Base-by-base conservation (phyloP, 257 asterid genomes). In the Solanum verrucosum region DNA sequence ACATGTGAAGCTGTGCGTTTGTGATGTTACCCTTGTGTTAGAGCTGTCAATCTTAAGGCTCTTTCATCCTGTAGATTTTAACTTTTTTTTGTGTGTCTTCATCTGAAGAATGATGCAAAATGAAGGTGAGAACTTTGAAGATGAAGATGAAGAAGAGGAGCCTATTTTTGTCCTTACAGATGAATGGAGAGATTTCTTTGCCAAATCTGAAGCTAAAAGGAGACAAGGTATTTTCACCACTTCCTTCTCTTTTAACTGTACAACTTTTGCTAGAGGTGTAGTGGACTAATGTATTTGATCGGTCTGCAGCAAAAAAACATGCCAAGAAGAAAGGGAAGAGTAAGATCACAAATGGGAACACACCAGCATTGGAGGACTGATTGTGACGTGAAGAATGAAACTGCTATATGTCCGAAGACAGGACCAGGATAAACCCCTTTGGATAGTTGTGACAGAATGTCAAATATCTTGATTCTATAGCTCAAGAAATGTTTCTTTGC, bases 151-250 rank as follows among this genome's bases (percentile, higher is more conserved):
- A 34, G 94, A 89, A 7, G 97, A 91, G 18, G 99, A 96, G 23
- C 96, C 97, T 4, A 75, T 93, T 46, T 95, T 93, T 44, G 98
- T 95, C 88, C 93, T 94, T 72, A 96, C 98, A 18, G 98, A 96
- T 88, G 99, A 96, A 90, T 95, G 98, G 99, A 93, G 91, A 91
- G 99, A 95, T 3, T 95, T 96, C 92, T 95, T 95, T 85, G 98
- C 98, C 7, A 95, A 96, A 88, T 95, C 98, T 18, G 97, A 96
- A 91, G 99, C 99, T 87, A 93, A 94, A 86, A 91, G 98, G 91
- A 93, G 88, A 92, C 89, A 70, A 89, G 98, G 98, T 96, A 70
- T 60, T 72, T 71, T 38, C 63, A 25, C n/a, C 40, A 4, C 49
- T 67, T 78, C 87, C 70, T 72, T 15, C 35, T 40, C 44, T 49